Evolutionary conservation across 2,329 filamentous ascomycete species (phyloP).

Genomic region (Rutstroemia sp.): DNA sequence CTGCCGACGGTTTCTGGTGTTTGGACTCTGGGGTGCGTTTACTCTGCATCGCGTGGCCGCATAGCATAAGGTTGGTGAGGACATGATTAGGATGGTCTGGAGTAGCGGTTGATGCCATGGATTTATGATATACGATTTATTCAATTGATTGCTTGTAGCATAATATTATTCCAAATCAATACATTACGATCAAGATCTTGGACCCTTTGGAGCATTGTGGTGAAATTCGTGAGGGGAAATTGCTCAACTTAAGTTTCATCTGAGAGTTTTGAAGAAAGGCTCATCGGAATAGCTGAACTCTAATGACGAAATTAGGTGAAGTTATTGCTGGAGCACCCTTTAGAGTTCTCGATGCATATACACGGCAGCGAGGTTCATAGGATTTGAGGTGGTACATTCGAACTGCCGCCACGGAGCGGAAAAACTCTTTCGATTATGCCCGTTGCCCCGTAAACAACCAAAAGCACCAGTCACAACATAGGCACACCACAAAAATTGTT

Average conservation of each 20-base stretch:
- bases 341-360: too few relatives aligned
- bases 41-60: slow-evolving; percentile 10
- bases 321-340: neutral
- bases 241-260: neutral
- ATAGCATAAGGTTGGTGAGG: slow-evolving; percentile 12
- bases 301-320: neutral
- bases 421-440: neutral
- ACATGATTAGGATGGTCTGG: neutral
- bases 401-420: neutral
- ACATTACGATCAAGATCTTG: too few relatives aligned
- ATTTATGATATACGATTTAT: neutral
- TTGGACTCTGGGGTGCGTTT: slow-evolving; percentile 5
- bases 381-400: too few relatives aligned
- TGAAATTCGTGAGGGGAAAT: too few relatives aligned
- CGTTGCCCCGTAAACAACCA: slow-evolving; percentile 9
- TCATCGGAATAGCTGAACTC: neutral
- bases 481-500: slow-evolving; percentile 4
- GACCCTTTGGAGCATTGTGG: too few relatives aligned
- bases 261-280: neutral
- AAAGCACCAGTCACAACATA: neutral
- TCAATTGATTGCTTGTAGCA: neutral
- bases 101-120: neutral
- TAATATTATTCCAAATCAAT: too few relatives aligned
- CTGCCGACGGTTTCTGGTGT: slow-evolving; percentile 12
- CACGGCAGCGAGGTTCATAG: too few relatives aligned